These are phyloP conservation scores for Sporothrix curviconia DNA, from an alignment of 2,329 filamentous ascomycete species.

Conservation along the genomic window DNA sequence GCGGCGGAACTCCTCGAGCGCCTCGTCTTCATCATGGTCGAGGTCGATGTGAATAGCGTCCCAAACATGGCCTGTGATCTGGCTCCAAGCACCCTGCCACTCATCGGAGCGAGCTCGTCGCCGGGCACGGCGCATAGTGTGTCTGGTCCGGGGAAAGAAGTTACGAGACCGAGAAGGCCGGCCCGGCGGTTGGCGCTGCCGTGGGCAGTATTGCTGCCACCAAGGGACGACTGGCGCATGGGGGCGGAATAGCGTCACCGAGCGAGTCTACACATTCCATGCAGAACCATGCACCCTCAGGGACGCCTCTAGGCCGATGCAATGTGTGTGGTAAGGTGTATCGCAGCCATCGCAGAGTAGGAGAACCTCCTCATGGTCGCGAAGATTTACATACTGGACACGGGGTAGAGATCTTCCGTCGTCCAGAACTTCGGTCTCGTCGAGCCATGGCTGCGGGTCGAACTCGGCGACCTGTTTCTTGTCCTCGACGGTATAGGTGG, in stretches of 20 bases:
- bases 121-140: conserved; percentile 49
- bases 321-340: conserved; percentile 84
- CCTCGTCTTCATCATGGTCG: conserved; percentile 72
- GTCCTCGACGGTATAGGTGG: conserved; percentile 63
- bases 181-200: not conserved
- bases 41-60: conserved; percentile 70
- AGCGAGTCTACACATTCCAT: conserved; percentile 64
- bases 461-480: conserved; percentile 87
- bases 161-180: conserved; percentile 19
- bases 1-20: conserved; percentile 45
- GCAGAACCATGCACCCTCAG: conserved; percentile 82
- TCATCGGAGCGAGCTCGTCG: conserved; percentile 66
- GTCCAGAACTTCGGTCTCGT: conserved; percentile 70
- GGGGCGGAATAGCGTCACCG: conserved; percentile 30
- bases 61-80: conserved; percentile 54
- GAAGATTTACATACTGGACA: conserved; percentile 79
- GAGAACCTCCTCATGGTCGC: conserved; percentile 75
- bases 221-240: conserved; percentile 24
- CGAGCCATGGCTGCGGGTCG: conserved; percentile 66
- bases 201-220: conserved; percentile 11
- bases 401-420: conserved; percentile 62
- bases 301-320: conserved; percentile 75
- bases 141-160: conserved; percentile 49
- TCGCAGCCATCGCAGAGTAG: conserved; percentile 90
- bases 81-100: conserved; percentile 81